Base-by-base conservation (phyloP, 495 filamentous ascomycete species). In the Viridothelium virens region DNA sequence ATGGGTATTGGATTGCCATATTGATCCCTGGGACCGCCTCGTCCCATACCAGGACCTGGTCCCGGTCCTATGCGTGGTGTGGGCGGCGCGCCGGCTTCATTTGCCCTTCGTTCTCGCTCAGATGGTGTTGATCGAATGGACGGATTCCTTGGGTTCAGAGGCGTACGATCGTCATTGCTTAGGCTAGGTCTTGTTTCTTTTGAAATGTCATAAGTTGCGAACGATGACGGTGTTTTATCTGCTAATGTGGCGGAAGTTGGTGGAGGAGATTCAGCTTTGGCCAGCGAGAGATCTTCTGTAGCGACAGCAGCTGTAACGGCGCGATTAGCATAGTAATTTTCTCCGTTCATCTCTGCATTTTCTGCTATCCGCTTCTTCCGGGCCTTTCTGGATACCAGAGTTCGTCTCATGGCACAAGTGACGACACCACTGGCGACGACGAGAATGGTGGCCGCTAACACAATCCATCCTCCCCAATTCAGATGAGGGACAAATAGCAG, bases 401-500 rank as follows among this genome's bases (percentile, higher is more conserved):
- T 96, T 56, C 94, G 87, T 67, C 94, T 89, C 92, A 97, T 97
- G n/a, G 91, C 91, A 73, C 94, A 98, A 10, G 90, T 92, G 63
- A 96, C 86, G 61, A 98, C 84, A 37, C 88, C 88, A 75, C 88
- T 91, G 5, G 90, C 79, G 59, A 91, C 86, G 56, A 95, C 89
- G 56, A 97, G 78, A 65, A 97, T 90, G 18, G 92, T 94, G 31
- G 94, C 90, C 18, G 86, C 94, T 37, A 98, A 82, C 16, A 97
- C 94, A 67, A 98, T 85, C 84, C 92, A 98, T 67, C 92, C 92
- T 69, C 91, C 94, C 91, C 92, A 97, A 71, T 86, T 82, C 76
- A 96, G 75, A 77, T 97, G 94, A 41, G 94, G 94, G 34, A 96
- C 89, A 73, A 98, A 98, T 18, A 98, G 84, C 41, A 98, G 77